These are phyloP conservation scores for Hibiscus mutabilis DNA, from an alignment of 345 rosid genomes.

Conservation along the genomic window DNA sequence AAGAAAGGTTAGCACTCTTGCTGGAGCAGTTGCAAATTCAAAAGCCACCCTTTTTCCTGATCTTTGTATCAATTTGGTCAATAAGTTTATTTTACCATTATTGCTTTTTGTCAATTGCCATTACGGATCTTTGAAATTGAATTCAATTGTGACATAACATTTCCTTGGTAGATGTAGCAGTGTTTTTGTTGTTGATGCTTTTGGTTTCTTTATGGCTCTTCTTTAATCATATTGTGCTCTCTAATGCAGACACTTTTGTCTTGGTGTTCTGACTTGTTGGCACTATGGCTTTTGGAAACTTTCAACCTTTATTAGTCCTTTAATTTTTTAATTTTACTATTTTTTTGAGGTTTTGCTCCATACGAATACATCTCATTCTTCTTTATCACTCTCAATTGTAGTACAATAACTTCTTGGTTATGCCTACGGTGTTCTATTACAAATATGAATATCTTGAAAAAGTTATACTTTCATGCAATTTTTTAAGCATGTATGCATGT, in stretches of 20 bases:
- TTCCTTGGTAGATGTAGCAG: not conserved
- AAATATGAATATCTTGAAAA: not conserved
- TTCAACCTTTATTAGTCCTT: not conserved
- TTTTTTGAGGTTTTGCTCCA: not conserved
- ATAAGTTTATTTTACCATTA: not conserved
- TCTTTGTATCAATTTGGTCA: not conserved
- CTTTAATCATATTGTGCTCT: not conserved
- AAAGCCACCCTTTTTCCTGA: not conserved
- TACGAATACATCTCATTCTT: not conserved
- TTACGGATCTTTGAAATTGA: not conserved
- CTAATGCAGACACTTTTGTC: not conserved
- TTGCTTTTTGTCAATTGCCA: not conserved
- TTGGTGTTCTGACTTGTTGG: not conserved
- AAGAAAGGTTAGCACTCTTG: slow-evolving; percentile 62
- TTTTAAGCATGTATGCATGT: not conserved
- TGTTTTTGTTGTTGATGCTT: not conserved
- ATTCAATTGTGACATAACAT: not conserved
- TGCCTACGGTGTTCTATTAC: not conserved
- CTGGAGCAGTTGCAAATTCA: not conserved
- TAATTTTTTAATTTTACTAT: no score
- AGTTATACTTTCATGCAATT: not conserved
- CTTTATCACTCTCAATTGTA: not conserved
- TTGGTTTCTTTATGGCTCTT: slow-evolving; percentile 1
- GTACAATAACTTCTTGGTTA: not conserved
- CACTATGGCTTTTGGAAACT: not conserved